Evolutionary conservation across 768 basidiomycete genomes (phyloP).

Genomic region (Pleurotus giganteus): DNA sequence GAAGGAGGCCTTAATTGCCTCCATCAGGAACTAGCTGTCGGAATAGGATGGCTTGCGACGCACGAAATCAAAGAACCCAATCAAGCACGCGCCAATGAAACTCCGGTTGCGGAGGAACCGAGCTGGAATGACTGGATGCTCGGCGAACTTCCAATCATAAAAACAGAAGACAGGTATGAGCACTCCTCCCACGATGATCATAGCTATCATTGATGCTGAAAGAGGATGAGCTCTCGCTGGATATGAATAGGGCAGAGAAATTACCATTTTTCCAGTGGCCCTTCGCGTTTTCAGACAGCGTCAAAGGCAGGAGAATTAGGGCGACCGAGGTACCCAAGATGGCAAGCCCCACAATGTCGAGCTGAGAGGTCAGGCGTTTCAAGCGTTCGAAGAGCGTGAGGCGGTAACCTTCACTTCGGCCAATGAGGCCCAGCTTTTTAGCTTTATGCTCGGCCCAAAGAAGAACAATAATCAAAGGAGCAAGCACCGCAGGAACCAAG

Average conservation of each 20-base stretch:
- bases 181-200: conserved; percentile 46
- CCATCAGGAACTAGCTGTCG: not conserved
- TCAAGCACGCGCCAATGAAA: conserved; percentile 54
- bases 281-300: conserved; percentile 38
- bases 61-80: conserved; percentile 67
- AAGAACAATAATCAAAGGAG: conserved; percentile 52
- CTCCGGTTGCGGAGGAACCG: conserved; percentile 59
- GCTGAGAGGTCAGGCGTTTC: conserved; percentile 26
- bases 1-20: conserved; percentile 46
- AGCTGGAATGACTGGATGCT: conserved; percentile 56
- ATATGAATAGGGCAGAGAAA: conserved; percentile 15
- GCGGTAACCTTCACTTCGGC: not conserved
- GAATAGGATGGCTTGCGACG: conserved; percentile 12
- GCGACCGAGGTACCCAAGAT: conserved; percentile 49
- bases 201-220: conserved; percentile 48
- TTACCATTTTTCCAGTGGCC: conserved; percentile 45
- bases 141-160: conserved; percentile 52
- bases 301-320: conserved; percentile 55
- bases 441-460: conserved; percentile 54
- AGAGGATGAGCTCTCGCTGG: not conserved
- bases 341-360: conserved; percentile 51
- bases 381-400: conserved; percentile 19
- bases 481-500: conserved; percentile 46
- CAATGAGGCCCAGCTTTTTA: conserved; percentile 31
- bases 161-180: conserved; percentile 40